Conservation (phyloP, 768 basidiomycete genomes). For the Boletus vinaceobasis region DNA sequence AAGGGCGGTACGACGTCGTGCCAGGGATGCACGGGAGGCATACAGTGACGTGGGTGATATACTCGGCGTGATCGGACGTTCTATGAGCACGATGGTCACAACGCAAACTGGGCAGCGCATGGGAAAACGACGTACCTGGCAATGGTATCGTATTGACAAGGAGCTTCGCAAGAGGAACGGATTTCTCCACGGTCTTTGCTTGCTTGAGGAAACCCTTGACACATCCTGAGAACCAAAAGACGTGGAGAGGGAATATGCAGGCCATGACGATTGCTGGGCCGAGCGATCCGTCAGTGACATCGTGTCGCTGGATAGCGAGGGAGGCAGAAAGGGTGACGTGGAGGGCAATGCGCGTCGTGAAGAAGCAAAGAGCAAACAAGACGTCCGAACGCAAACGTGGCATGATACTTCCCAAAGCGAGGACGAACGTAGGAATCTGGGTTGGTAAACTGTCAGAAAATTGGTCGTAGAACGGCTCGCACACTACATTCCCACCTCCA, state of each 20-base stretch:
- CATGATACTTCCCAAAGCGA: slow-evolving; percentile 44
- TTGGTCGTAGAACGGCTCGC: neutral
- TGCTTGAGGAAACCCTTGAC: slow-evolving; percentile 45
- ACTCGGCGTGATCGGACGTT: slow-evolving; percentile 13
- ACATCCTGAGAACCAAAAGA: slow-evolving; percentile 51
- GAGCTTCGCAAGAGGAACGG: neutral
- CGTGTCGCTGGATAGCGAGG: slow-evolving; percentile 29
- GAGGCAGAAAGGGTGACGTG: slow-evolving; percentile 39
- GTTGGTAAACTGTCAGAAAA: neutral
- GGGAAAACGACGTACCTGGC: slow-evolving; percentile 8
- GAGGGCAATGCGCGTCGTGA: slow-evolving; percentile 48
- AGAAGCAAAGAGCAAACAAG: slow-evolving; percentile 48
- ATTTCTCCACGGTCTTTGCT: slow-evolving; percentile 5
- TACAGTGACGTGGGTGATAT: slow-evolving; percentile 5
- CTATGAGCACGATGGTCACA: slow-evolving; percentile 9
- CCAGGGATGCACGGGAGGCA: slow-evolving; percentile 21
- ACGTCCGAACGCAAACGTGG: slow-evolving; percentile 46
- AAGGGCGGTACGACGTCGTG: slow-evolving; percentile 27
- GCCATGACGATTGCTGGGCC: slow-evolving; percentile 40
- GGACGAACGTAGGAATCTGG: slow-evolving; percentile 54
- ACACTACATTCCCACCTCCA: slow-evolving; percentile 39
- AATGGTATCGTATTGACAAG: neutral
- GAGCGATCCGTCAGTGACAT: slow-evolving; percentile 32
- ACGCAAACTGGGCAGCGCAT: neutral
- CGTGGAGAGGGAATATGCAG: slow-evolving; percentile 47